Base-by-base conservation (phyloP, 2,329 filamentous ascomycete species). In the Lomentospora prolificans region DNA sequence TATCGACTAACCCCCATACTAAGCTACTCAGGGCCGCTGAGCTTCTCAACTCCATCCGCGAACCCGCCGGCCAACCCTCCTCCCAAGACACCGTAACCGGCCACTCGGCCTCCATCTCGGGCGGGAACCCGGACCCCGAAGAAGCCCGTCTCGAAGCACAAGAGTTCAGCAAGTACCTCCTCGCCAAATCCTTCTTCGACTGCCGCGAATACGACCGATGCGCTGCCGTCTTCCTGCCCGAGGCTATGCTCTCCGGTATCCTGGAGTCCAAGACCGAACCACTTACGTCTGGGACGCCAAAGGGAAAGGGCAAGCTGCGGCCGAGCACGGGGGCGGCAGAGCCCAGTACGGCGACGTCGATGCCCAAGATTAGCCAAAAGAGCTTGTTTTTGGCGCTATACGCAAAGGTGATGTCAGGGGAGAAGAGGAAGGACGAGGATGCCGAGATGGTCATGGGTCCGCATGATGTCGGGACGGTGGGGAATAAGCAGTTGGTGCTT, bases 371-470 rank as follows among this genome's bases (percentile, higher is more conserved):
- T 53, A 96, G 91, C 66, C 90, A 96, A 68, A 95, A 92, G 71
- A 90, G 92, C 54, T 71, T 97, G 19, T 99, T 99, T 65, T 77
- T 99, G 9, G 87, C 90, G 0, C 75, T 97, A 3, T 99, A 99
- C 65, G 89, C 94, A 48, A 95, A 92, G 66, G 90, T 91, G 66
- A 81, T 97, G 60, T 87, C 91, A 0, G 94, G 94, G 1, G 94
- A 99, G 75, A 96, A 97, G 75, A 84, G 89, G 61, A 96, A 92
- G 70, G 89, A 96, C 64, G 94, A 99, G 69, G 92, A 97, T 57
- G 90, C 89, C 22, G 94, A 99, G 72, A 96, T 96, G 87, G 89
- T 99, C 53, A 83, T 97, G 71, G 94, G 94, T 0, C 92, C 94
- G 1, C 85, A 91, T 57, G 94, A 99, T 69, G 84, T 90, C 12